Percentiles rank a stretch among this genome's conserved stretches.
These are phyloP conservation scores for Pseudocercospora vitis DNA, from an alignment of 2,329 filamentous ascomycete species.

Conservation along the genomic window DNA sequence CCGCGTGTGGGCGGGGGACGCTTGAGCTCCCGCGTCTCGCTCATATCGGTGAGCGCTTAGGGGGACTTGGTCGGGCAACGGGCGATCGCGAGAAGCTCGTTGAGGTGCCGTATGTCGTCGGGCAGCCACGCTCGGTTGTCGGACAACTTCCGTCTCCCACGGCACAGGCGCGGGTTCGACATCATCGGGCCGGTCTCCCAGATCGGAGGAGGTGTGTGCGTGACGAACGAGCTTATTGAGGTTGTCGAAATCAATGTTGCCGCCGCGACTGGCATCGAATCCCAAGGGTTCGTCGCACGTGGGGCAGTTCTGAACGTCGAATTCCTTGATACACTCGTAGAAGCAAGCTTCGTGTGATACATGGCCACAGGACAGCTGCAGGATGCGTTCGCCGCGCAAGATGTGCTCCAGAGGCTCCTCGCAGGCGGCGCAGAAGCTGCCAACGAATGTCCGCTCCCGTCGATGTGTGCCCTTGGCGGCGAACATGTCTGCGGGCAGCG, in stretches of 20 bases:
- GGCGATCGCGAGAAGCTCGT: conserved; percentile 28
- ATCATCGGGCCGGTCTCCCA: conserved; percentile 46
- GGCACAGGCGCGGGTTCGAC: conserved; percentile 51
- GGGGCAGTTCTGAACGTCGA: conserved; percentile 90
- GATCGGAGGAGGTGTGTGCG: conserved; percentile 55
- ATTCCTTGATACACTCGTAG: conserved; percentile 95
- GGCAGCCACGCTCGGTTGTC: conserved; percentile 20
- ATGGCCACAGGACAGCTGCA: conserved; percentile 96
- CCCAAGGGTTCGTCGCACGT: conserved; percentile 89
- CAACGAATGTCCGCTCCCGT: conserved; percentile 91
- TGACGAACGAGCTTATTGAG: conserved; percentile 89
- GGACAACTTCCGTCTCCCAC: conserved; percentile 57
- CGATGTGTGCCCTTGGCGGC: conserved; percentile 47
- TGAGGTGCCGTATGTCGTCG: conserved; percentile 16
- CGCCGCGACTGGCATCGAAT: conserved; percentile 86
- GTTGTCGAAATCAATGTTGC: conserved; percentile 81
- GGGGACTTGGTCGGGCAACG: conserved; percentile 28
- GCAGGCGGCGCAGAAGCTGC: conserved; percentile 91
- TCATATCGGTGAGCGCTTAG: conserved; percentile 23
- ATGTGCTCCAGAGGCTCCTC: conserved; percentile 97
- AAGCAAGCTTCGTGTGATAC: conserved; percentile 98
- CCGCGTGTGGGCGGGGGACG: conserved; percentile 52
- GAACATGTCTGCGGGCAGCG: conserved; percentile 36
- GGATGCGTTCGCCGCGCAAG: conserved; percentile 84
- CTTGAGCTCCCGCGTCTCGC: conserved; percentile 51